phyloP scores from a whole-genome alignment of 768 basidiomycete genomes.

The Rhizopogon sp. region DNA sequence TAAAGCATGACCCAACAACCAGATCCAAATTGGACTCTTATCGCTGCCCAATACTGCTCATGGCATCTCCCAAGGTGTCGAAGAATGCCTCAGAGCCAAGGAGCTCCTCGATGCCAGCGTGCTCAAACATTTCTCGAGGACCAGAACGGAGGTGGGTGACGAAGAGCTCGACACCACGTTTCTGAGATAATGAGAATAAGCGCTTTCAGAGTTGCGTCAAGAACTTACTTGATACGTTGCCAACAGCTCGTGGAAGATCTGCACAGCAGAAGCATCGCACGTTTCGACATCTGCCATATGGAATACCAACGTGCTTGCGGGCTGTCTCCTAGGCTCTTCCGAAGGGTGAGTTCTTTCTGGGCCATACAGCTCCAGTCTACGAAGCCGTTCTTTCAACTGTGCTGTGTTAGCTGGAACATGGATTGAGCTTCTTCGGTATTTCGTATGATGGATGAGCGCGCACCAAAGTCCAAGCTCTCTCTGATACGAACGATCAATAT shows the following conservation, averaged over 20 bases:
- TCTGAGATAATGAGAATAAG: conserved; percentile 18
- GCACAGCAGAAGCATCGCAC: conserved; percentile 86
- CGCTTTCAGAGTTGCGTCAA: not conserved
- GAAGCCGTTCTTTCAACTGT: conserved; percentile 55
- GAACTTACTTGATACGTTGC: conserved; percentile 67
- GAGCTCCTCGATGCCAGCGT: conserved; percentile 38
- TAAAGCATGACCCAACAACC: not conserved
- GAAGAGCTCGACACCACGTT: conserved; percentile 39
- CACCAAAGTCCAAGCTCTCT: conserved; percentile 90
- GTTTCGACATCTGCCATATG: conserved; percentile 90
- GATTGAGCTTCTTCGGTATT: not conserved
- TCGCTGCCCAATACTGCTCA: conserved; percentile 29
- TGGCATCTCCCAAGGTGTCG: conserved; percentile 38
- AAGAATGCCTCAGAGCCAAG: conserved; percentile 42
- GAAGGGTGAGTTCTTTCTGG: conserved; percentile 77
- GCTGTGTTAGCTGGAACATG: not conserved
- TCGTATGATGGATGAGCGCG: conserved; percentile 16
- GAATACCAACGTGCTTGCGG: conserved; percentile 79
- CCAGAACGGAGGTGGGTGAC: conserved; percentile 39
- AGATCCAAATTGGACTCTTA: not conserved
- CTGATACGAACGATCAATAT: conserved; percentile 85
- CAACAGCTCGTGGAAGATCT: conserved; percentile 76
- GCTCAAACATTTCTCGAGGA: conserved; percentile 35
- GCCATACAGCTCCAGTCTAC: conserved; percentile 88
- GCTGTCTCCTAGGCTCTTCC: conserved; percentile 73